A percentile compares a stretch with the other conserved stretches of the same genome.
Evolutionary conservation across 139 green algal species (phyloP).

Genomic region (Limnomonas spitsbergensis): DNA sequence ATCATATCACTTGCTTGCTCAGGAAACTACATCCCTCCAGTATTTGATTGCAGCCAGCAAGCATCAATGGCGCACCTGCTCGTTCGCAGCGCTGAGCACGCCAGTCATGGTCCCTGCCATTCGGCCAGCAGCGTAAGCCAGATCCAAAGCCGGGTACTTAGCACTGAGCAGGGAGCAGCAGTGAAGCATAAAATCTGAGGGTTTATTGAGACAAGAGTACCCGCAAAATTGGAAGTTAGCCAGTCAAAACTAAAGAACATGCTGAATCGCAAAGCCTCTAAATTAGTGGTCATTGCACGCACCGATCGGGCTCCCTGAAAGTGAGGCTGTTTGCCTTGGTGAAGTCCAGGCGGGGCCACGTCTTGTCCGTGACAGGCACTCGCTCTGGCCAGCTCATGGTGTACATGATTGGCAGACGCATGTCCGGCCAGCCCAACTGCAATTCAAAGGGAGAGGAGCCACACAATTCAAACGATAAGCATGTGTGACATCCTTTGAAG

Average conservation of each 20-base stretch:
- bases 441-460: no score
- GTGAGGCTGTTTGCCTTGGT: constrained; percentile 91
- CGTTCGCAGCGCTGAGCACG: constrained; percentile 94
- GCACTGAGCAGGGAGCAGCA: constrained; percentile 60
- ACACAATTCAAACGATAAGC: neutral
- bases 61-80: constrained; percentile 72
- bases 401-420: constrained; percentile 98
- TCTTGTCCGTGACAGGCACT: constrained; percentile 70
- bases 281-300: no score
- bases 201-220: no score
- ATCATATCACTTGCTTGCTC: no score
- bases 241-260: no score
- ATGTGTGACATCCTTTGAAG: neutral
- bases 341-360: constrained; percentile 92
- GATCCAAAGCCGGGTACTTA: constrained; percentile 96
- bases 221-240: no score
- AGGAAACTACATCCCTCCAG: no score
- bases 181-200: no score
- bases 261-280: no score
- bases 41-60: neutral
- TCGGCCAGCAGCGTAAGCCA: constrained; percentile 93
- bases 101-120: constrained; percentile 96
- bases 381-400: constrained; percentile 96
- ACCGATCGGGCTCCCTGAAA: constrained; percentile 65
- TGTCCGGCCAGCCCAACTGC: constrained; percentile 97